phyloP scores from a whole-genome alignment of 208 protist species.

The Trypanosoma conorhini region DNA sequence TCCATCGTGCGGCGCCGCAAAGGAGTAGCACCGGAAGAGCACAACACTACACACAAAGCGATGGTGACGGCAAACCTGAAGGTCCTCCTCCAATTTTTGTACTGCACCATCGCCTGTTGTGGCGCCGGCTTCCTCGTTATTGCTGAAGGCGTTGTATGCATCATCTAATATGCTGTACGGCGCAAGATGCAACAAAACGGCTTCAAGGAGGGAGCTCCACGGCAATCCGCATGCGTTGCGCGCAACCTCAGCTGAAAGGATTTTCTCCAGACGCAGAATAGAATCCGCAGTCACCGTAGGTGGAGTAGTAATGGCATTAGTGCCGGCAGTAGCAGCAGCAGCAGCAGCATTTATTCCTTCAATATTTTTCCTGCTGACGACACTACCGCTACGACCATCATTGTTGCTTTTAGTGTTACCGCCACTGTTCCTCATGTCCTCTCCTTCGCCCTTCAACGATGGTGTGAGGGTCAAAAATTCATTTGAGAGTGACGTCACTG shows the following conservation, averaged over 20 bases:
- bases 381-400: conserved; percentile 1
- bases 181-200: conserved; percentile 19
- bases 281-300: not conserved
- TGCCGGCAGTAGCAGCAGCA: not conserved
- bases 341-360: not conserved
- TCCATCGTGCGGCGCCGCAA: conserved; percentile 6
- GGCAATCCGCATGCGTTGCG: conserved; percentile 2
- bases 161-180: conserved; percentile 13
- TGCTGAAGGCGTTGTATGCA: not conserved
- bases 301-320: not conserved
- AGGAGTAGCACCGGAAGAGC: conserved; percentile 14
- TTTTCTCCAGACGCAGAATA: conserved; percentile 9
- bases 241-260: conserved; percentile 13
- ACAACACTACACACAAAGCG: conserved; percentile 20
- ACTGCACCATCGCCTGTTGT: too few relatives aligned
- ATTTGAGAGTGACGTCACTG: conserved; percentile 3
- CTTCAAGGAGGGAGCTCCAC: conserved; percentile 24
- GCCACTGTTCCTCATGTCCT: not conserved
- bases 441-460: not conserved
- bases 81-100: conserved; percentile 14
- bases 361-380: not conserved
- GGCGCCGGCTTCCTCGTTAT: not conserved
- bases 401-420: conserved; percentile 6
- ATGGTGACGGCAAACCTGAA: conserved; percentile 13
- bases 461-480: conserved; percentile 9